Base-by-base conservation (phyloP, 352 stramenopile genomes). In the Blastocystis sp. region DNA sequence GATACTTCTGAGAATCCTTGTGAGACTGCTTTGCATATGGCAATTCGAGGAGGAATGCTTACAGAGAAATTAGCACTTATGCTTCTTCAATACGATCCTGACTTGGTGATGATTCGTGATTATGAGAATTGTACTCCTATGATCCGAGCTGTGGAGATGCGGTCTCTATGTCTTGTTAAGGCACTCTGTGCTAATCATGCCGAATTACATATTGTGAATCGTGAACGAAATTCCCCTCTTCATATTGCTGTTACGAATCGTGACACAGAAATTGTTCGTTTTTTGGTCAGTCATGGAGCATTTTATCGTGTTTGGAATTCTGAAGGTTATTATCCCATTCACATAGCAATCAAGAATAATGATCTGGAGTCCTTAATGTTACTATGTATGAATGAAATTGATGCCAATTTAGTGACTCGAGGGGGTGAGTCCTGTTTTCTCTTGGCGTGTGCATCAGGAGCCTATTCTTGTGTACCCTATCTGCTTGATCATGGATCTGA, bases 311-410 rank as follows among this genome's bases (percentile, higher is more conserved):
- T 89, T 30, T 89, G 78, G 78, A 79, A 89, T 42, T 13, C 33
- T 13, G 66, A 89, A n/a, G 78, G 78, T n/a, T 76, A 62, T n/a
- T 89, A 60, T 48, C 78, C 78, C 6, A 89, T 89, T 30, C 78
- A 89, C 33, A 17, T 89, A 22, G 78, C 78, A 33, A 84, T 84
- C 33, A 54, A 24, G 2, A 84, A 84, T 27, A 35, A 53, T 9
- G 33, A 66, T 4, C 3, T 84, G 17, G 24, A 35, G 1, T 22
- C 54, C 0, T 44, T 84, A 51, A 27, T 1, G 27, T 56, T 44
- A 33, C 73, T 84, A 19, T 84, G 73, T 22, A n/a, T 48, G 11
- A 66, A 24, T 42, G 73, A 84, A 2, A 57, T 84, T 30, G 78
- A 89, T 42, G 66, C 78, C 6, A 89, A 89, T 42, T 24, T 89